A percentile compares a stretch with the other conserved stretches of the same genome.
Conservation (phyloP, 2,329 filamentous ascomycete species). For the Myriosclerotinia scirpicola region DNA sequence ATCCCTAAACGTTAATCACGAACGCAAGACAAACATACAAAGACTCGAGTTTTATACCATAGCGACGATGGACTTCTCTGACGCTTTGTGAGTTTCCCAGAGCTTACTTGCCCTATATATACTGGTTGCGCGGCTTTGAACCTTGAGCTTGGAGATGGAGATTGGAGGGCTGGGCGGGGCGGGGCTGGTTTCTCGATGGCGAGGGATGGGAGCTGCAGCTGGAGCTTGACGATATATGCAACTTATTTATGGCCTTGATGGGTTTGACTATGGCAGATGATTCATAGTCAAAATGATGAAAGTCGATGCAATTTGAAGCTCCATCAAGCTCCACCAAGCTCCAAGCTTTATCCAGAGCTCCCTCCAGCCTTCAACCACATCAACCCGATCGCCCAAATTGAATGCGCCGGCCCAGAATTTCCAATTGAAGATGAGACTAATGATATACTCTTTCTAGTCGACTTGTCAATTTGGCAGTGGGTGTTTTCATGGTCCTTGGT, state of each 20-base stretch:
- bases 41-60: not conserved
- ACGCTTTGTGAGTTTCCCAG: slow-evolving; percentile 72
- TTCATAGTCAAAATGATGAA: not conserved
- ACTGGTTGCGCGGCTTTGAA: slow-evolving; percentile 16
- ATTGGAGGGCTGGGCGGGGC: slow-evolving; percentile 20
- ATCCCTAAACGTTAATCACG: not conserved
- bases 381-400: slow-evolving; percentile 16
- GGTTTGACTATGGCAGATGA: slow-evolving; percentile 8
- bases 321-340: slow-evolving; percentile 11
- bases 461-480: slow-evolving; percentile 88
- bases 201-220: not conserved
- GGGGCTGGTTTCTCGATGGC: not conserved
- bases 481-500: slow-evolving; percentile 82
- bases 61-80: slow-evolving; percentile 77
- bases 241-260: not conserved
- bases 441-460: slow-evolving; percentile 58
- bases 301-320: slow-evolving; percentile 3
- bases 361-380: slow-evolving; percentile 5
- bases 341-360: slow-evolving; percentile 4
- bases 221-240: not conserved
- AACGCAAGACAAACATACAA: not conserved
- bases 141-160: slow-evolving; percentile 12
- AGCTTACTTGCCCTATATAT: slow-evolving; percentile 1
- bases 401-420: not conserved
- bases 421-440: slow-evolving; percentile 34